Evolutionary conservation across 768 basidiomycete species (phyloP), one percentile per base, ranked within the genome.

Genomic region (Suillus discolor): DNA sequence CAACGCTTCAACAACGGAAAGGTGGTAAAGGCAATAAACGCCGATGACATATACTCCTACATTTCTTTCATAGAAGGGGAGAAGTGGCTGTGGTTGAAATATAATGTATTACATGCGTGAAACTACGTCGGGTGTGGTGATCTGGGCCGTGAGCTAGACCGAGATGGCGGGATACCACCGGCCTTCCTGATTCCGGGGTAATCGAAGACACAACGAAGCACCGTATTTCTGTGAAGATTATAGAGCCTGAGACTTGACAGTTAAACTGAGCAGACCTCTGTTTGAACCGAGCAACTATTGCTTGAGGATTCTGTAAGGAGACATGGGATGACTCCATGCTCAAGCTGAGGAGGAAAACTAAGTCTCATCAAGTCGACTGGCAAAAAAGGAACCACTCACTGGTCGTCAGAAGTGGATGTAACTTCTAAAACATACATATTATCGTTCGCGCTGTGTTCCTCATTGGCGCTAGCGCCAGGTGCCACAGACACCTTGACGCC

Each of bases 371-470:
- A 31, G 6, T 61, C 20, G 16, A 47, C 8, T 38, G 13, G 18
- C 31, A 23, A 44, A 42, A 15, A 28, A 13, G 12, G 34, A 25
- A 36, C 23, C 28, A 63, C 76, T 25, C 71, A 77, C 76, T 80
- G 83, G 69, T 86, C 86, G 55, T 87, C 85, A 38, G 79, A 70
- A 18, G 74, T 81, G 20, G 80, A 72, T 0, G 83, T 85, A 6
- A 90, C 89, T 71, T 93, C 87, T 20, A 94, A 78, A 65, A 92
- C 87, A 74, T 88, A 93, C 88, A 94, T 94, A 59, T 82, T 86
- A 68, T 84, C 81, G 67, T 91, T 88, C 76, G 80, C 84, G 69
- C 69, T 71, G 20, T 60, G 74, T 47, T 81, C 79, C 51, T 83
- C 85, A 28, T 81, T 82, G n/a, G 80, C 81, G 13, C 84, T 85